A percentile compares a stretch with the other conserved stretches of the same genome.
Evolutionary conservation across 306 rosid species (phyloP).

Genomic region (Trichosanthes truncata): DNA sequence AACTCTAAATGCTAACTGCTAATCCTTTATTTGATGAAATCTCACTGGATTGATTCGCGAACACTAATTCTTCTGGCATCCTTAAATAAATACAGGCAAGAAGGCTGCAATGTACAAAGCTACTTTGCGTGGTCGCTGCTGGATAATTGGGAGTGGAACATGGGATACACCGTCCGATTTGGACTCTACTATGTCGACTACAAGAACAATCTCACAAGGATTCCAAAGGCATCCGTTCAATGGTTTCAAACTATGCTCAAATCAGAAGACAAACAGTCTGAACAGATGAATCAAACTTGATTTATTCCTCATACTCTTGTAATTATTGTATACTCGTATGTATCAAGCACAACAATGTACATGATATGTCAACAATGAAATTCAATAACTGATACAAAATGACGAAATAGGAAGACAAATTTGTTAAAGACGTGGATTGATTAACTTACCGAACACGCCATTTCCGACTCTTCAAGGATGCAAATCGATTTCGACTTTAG

Average conservation of each 20-base stretch:
- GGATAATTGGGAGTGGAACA: conserved; percentile 96
- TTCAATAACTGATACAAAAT: neutral
- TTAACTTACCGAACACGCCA: neutral
- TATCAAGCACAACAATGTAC: conserved; percentile 12
- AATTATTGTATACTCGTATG: neutral
- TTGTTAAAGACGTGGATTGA: neutral
- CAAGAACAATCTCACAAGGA: conserved; percentile 74
- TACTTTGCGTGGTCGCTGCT: conserved; percentile 93
- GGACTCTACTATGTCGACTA: conserved; percentile 86
- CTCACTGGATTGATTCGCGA: neutral
- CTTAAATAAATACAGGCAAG: conserved; percentile 44
- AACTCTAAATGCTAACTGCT: neutral
- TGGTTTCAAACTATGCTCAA: conserved; percentile 70
- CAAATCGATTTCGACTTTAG: neutral
- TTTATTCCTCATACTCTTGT: neutral
- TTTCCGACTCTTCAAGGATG: neutral
- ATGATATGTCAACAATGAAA: neutral
- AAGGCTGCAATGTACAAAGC: conserved; percentile 61
- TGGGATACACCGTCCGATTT: conserved; percentile 77
- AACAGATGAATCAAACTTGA: conserved; percentile 14
- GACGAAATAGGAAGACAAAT: neutral
- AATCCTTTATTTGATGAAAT: neutral
- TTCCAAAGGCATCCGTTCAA: conserved; percentile 67
- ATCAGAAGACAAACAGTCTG: conserved; percentile 15
- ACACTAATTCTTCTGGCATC: neutral